Evolutionary conservation across 2,329 filamentous ascomycete genomes (phyloP).

Genomic region (Cladorrhinum sp.): DNA sequence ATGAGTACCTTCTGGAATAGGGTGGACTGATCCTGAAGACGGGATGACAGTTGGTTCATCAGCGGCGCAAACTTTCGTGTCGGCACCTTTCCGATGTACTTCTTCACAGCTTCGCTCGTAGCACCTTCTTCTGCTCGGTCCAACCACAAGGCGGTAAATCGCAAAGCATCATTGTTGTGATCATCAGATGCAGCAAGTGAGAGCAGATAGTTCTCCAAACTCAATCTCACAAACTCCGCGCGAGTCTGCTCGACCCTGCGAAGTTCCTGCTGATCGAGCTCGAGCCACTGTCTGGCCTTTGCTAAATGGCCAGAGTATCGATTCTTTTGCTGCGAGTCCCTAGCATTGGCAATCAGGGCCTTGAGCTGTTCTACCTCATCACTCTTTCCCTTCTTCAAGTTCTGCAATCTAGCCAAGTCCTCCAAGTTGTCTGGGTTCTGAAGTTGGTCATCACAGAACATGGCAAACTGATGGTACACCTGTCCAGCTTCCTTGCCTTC

Average conservation of each 20-base stretch:
- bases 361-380: conserved; percentile 76
- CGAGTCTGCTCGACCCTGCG: conserved; percentile 72
- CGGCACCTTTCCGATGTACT: conserved; percentile 69
- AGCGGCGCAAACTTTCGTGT: conserved; percentile 88
- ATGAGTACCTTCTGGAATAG: conserved; percentile 75
- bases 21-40: conserved; percentile 67
- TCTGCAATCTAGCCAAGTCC: conserved; percentile 77
- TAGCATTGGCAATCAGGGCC: conserved; percentile 51
- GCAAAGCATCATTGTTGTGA: conserved; percentile 83
- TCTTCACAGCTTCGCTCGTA: conserved; percentile 73
- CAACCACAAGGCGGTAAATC: conserved; percentile 92
- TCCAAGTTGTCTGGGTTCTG: conserved; percentile 82
- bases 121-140: conserved; percentile 74
- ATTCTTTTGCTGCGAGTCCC: conserved; percentile 51
- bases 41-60: conserved; percentile 96
- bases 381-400: conserved; percentile 74
- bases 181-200: conserved; percentile 81
- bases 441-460: conserved; percentile 91
- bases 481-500: conserved; percentile 74
- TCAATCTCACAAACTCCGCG: conserved; percentile 79
- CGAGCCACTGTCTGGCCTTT: conserved; percentile 82
- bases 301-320: conserved; percentile 59
- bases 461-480: conserved; percentile 92
- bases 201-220: conserved; percentile 88
- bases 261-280: conserved; percentile 86